Percentiles rank a stretch among this genome's conserved stretches.
Evolutionary conservation across 2,329 filamentous ascomycete species (phyloP).

Genomic region (Aspergillus vadensis): DNA sequence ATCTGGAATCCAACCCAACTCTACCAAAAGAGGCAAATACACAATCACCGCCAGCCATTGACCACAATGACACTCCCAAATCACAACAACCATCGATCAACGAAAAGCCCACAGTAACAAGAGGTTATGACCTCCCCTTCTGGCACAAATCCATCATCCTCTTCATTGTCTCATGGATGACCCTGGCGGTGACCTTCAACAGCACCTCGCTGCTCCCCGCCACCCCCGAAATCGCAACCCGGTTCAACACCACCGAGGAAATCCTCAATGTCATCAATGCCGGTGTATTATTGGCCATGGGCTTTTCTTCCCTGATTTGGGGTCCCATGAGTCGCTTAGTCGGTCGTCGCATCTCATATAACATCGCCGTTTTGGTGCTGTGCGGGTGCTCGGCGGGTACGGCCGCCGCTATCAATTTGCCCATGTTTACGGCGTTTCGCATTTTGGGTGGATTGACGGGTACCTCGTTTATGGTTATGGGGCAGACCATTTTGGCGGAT

Average conservation of each 20-base stretch:
- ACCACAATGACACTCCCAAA: too few relatives aligned
- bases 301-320: constrained; percentile 42
- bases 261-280: constrained; percentile 42
- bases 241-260: constrained; percentile 40
- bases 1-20: constrained; percentile 17
- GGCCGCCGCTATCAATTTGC: constrained; percentile 34
- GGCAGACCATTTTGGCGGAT: constrained; percentile 43
- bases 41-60: too few relatives aligned
- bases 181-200: constrained; percentile 45
- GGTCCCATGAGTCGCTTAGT: constrained; percentile 34
- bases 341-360: constrained; percentile 36
- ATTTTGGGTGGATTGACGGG: constrained; percentile 40
- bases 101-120: background rate
- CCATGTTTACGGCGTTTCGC: constrained; percentile 40
- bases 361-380: constrained; percentile 37
- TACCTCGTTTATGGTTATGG: constrained; percentile 44
- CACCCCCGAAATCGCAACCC: constrained; percentile 42
- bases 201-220: constrained; percentile 46
- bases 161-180: constrained; percentile 47
- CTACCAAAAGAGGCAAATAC: background rate
- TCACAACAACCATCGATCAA: too few relatives aligned
- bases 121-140: constrained; percentile 30
- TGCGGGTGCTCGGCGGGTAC: constrained; percentile 36
- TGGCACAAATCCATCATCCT: constrained; percentile 47
- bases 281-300: constrained; percentile 42